phyloP scores from a whole-genome alignment of 148 eudicot species.

The Oxyria digyna region DNA sequence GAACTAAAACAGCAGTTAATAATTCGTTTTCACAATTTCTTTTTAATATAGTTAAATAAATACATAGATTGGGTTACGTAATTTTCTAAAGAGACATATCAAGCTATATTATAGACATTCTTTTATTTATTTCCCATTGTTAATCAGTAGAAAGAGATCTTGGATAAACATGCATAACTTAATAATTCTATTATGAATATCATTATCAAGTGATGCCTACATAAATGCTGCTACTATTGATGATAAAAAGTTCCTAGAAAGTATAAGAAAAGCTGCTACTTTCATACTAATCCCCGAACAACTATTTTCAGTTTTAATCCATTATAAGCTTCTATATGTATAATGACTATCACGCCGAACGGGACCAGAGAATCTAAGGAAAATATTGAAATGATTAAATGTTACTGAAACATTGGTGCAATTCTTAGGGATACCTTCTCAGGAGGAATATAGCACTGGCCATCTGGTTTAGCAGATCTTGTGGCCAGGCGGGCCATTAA shows the following conservation, averaged over 20 bases:
- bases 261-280: too few relatives aligned
- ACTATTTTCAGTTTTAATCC: too few relatives aligned
- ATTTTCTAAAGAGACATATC: not conserved
- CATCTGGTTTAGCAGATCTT: constrained; percentile 83
- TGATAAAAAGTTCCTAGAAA: too few relatives aligned
- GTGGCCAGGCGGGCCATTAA: constrained; percentile 99
- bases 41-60: not conserved
- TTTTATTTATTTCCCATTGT: not conserved
- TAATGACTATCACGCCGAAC: too few relatives aligned
- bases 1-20: not conserved
- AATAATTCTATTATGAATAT: too few relatives aligned
- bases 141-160: not conserved
- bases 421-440: constrained; percentile 42
- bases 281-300: too few relatives aligned
- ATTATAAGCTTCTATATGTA: too few relatives aligned
- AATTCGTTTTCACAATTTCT: not conserved
- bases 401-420: not conserved
- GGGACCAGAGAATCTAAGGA: not conserved
- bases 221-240: too few relatives aligned
- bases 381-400: not conserved
- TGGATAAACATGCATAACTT: not conserved
- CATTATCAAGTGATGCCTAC: not conserved
- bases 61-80: not conserved
- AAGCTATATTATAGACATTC: not conserved
- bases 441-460: constrained; percentile 61